Percentiles rank a stretch among this genome's conserved stretches.
Conservation (phyloP, 371 early-diverging fungal species). For the Actinomucor elegans region DNA sequence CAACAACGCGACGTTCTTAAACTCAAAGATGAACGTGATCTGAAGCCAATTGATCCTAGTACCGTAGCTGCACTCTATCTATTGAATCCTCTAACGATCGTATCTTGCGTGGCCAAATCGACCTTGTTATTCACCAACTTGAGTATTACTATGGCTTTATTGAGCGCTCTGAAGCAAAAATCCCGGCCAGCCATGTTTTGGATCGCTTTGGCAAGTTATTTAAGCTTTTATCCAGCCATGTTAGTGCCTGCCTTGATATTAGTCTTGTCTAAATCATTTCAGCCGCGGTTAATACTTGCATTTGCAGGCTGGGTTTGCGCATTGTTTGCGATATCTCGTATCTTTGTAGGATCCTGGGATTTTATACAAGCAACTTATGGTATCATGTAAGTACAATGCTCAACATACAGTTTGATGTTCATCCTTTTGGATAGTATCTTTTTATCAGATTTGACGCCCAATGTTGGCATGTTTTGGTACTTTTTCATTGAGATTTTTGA, state of each 20-base stretch:
- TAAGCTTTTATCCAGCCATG: conserved; percentile 83
- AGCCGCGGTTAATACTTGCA: background rate
- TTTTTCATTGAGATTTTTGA: conserved; percentile 98
- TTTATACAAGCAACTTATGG: conserved; percentile 75
- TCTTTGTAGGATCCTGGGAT: conserved; percentile 69
- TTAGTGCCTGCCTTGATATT: conserved; percentile 70
- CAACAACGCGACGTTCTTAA: conserved; percentile 24
- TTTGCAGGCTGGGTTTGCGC: conserved; percentile 32
- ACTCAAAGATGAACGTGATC: conserved; percentile 27
- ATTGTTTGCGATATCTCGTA: conserved; percentile 58
- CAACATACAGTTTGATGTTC: background rate
- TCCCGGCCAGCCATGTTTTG: conserved; percentile 55
- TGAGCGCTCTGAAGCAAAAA: conserved; percentile 59
- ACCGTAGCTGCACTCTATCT: conserved; percentile 65
- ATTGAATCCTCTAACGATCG: conserved; percentile 82
- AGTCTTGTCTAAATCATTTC: conserved; percentile 4
- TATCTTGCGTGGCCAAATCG: conserved; percentile 74
- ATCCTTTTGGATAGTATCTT: conserved; percentile 26
- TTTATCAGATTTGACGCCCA: conserved; percentile 89
- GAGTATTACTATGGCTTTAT: conserved; percentile 64
- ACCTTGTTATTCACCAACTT: conserved; percentile 75
- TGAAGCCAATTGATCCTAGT: conserved; percentile 25
- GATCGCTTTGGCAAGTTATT: conserved; percentile 74
- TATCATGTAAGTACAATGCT: conserved; percentile 61
- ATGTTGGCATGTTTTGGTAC: conserved; percentile 96